Evolutionary conservation across 768 basidiomycete genomes (phyloP).

Genomic region (Nidularia sp.): DNA sequence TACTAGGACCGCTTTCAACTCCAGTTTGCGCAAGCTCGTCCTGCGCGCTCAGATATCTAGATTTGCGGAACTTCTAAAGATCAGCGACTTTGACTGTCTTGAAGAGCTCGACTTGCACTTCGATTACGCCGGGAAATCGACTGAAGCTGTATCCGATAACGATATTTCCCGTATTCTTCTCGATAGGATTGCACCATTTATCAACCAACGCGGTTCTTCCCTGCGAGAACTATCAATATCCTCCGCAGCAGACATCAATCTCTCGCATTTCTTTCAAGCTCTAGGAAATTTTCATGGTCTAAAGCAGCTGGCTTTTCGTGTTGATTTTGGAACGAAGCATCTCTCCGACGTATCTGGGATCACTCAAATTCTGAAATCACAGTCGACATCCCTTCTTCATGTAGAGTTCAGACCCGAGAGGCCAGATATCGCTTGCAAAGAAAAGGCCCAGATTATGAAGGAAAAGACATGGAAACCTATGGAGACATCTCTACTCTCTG

Average conservation of each 20-base stretch:
- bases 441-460: conserved; percentile 1
- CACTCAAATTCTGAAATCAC: conserved; percentile 12
- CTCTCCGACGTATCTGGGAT: conserved; percentile 20
- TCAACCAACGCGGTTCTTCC: conserved; percentile 17
- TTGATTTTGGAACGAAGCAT: conserved; percentile 12
- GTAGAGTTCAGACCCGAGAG: conserved; percentile 12
- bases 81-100: conserved; percentile 22
- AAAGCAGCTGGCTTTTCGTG: conserved; percentile 13
- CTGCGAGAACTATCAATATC: conserved; percentile 26
- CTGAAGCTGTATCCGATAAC: background rate
- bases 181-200: conserved; percentile 23
- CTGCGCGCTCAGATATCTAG: conserved; percentile 25
- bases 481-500: background rate
- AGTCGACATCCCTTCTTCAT: conserved; percentile 14
- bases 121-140: conserved; percentile 17
- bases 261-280: conserved; percentile 25
- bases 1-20: conserved; percentile 18
- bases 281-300: conserved; percentile 20
- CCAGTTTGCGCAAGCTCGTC: conserved; percentile 26
- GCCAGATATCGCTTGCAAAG: background rate
- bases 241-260: conserved; percentile 23
- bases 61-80: conserved; percentile 21
- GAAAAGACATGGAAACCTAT: background rate
- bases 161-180: conserved; percentile 11
- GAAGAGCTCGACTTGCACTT: conserved; percentile 29